Base-by-base conservation (phyloP, 225 moss, liverwort and hornwort species). In the Physcomitrellopsis africana region DNA sequence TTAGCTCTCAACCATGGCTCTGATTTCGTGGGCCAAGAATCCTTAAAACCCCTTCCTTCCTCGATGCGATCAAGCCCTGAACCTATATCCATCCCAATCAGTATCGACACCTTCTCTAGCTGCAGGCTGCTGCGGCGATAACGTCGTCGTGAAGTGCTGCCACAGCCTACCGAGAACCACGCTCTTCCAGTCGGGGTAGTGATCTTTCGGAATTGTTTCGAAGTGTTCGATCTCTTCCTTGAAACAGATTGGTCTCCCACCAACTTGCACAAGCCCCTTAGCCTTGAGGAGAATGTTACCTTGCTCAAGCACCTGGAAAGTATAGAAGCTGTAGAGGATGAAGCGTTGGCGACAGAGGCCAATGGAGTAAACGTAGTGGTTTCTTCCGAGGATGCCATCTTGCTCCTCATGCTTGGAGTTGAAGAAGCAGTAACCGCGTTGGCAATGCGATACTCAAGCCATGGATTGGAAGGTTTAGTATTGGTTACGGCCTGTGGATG, bases 151-250 rank as follows among this genome's bases (percentile, higher is more conserved):
- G 81, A 74, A 23, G 72, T 51, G 12, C 75, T 77, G 27, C 85
- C 85, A 47, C 85, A 85, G 5, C 85, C 85, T 16, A 75, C 81
- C 65, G 81, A 52, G 26, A 85, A 81, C 85, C 85, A 81, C n/a
- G 81, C 72, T 27, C 79, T 79, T 72, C 81, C 63, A 12, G 67
- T 76, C 29, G 85, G 78, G 23, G 76, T 70, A 10, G 77, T 68
- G 12, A 72, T 58, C 67, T 85, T 85, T 23, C 85, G 85, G 59
- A 81, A 79, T 10, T 81, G 81, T 43, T 63, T 63, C 23, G 81
- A 74, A 17, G 72, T 54, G 53, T 60, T 75, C 7, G 79, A 62
- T n/a, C 79, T 66, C 60, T 81, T 85, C 72, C 62, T 75, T 3
- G 53, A 55, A 10, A 76, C 26, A 47, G 75, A 24, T 20, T 81